Base-by-base conservation (phyloP, 140 eudicot genomes). In the Bidens hawaiensis region DNA sequence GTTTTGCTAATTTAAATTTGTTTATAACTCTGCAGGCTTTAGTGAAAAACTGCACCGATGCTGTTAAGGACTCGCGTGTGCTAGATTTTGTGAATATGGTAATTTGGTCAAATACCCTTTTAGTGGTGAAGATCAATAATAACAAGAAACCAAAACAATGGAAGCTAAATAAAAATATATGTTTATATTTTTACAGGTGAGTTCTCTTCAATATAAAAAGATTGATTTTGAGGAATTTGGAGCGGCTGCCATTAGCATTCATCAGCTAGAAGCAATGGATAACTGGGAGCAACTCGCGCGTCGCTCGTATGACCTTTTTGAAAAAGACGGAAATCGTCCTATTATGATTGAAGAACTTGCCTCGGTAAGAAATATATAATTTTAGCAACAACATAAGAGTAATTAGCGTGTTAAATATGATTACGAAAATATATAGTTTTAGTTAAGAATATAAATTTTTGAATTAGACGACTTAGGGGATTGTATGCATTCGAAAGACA, bases 281-380 rank as follows among this genome's bases (percentile, higher is more conserved):
- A 79, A 80, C 68, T 94, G 99, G 99, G 99, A 94, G 78, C 99
- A 94, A 74, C 94, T 83, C 41, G 99, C 97, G 17, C 90, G 88
- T 13, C 82, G 81, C 65, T 97, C 95, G 12, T 94, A 94, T 68
- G 97, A 88, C 60, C 83, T 88, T 17, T 94, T 94, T 72, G 97
- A 94, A 65, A 94, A 94, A 72, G 94, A 88, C n/a, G 99, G 97
- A 49, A 94, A 94, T 69, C 78, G 97, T 31, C 88, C 99, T 50
- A 94, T 94, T 43, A 94, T 88, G 95, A 94, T 94, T 13, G 95
- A 94, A 79, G 99, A 94, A 68, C 94, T 94, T 61, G 99, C 99
- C 53, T 94, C 97, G 43, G 99, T 94, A 85, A 49, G 65, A 60
- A 60, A 67, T 24, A 65, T 18, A 63, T 34, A n/a, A 15, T 6